phyloP scores from a whole-genome alignment of 345 rosid genomes.

The Lepidium sativum region DNA sequence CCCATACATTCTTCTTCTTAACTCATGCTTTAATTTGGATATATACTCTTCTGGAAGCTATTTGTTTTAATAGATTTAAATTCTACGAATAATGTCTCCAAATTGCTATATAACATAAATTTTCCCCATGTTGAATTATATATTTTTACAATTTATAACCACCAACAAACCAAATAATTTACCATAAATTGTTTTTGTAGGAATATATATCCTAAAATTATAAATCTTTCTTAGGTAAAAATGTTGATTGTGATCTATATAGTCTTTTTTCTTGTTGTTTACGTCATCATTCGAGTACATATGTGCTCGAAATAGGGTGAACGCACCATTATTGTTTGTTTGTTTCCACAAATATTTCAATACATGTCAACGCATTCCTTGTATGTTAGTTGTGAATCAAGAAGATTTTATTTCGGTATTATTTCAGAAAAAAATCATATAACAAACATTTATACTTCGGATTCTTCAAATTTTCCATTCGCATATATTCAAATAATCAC shows the following conservation, averaged over 20 bases:
- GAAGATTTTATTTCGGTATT: no score
- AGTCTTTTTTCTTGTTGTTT: no score
- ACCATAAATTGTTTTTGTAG: not conserved
- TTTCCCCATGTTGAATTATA: not conserved
- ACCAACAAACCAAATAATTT: conserved; percentile 18
- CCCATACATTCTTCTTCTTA: conserved; percentile 3
- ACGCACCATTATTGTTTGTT: no score
- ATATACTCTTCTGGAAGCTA: not conserved
- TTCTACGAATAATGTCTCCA: not conserved
- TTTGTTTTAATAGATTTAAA: not conserved
- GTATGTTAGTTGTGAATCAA: no score
- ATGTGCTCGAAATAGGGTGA: no score
- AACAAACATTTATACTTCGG: no score
- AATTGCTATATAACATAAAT: not conserved
- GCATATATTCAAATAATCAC: no score
- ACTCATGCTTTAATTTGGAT: not conserved
- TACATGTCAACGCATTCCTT: no score
- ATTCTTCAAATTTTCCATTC: no score
- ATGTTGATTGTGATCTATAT: not conserved
- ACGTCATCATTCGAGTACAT: no score
- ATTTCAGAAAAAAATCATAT: no score
- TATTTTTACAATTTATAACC: not conserved
- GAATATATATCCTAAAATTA: not conserved
- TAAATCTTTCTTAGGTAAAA: not conserved
- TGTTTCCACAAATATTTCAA: no score